A percentile compares a stretch with the other conserved stretches of the same genome.
These are phyloP conservation scores for Dacryopinax primogenitus DNA, from an alignment of 768 basidiomycete genomes.

Conservation along the genomic window DNA sequence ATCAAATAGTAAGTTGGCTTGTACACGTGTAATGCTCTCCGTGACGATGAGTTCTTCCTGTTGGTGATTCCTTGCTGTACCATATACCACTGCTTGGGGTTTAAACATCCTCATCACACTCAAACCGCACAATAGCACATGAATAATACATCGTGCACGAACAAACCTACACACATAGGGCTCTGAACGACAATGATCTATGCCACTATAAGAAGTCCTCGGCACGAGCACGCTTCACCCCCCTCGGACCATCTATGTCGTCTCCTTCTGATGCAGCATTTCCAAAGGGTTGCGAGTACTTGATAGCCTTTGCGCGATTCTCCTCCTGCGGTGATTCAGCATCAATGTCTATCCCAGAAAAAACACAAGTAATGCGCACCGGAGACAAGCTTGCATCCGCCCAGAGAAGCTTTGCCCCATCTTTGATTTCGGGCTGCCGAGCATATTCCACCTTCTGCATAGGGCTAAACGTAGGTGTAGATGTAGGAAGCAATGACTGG, in stretches of 20 bases:
- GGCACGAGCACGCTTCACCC: conserved; percentile 73
- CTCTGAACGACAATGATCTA: no score
- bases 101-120: background rate
- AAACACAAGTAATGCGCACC: conserved; percentile 33
- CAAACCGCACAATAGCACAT: background rate
- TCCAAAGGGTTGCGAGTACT: conserved; percentile 40
- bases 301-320: conserved; percentile 49
- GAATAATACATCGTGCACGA: background rate
- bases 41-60: no score
- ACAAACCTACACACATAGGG: no score
- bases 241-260: conserved; percentile 47
- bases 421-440: conserved; percentile 40
- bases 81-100: no score
- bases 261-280: conserved; percentile 19
- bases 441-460: background rate
- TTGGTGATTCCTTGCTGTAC: no score
- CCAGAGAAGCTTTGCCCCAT: conserved; percentile 60
- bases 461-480: conserved; percentile 37
- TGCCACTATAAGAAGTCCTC: conserved; percentile 65
- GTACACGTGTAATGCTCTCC: background rate
- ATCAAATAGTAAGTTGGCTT: no score
- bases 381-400: conserved; percentile 66
- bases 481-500: conserved; percentile 47
- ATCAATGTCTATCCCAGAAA: background rate
- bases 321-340: conserved; percentile 47